Conservation (phyloP, 768 basidiomycete genomes). For the Phlebiopsis gigantea region DNA sequence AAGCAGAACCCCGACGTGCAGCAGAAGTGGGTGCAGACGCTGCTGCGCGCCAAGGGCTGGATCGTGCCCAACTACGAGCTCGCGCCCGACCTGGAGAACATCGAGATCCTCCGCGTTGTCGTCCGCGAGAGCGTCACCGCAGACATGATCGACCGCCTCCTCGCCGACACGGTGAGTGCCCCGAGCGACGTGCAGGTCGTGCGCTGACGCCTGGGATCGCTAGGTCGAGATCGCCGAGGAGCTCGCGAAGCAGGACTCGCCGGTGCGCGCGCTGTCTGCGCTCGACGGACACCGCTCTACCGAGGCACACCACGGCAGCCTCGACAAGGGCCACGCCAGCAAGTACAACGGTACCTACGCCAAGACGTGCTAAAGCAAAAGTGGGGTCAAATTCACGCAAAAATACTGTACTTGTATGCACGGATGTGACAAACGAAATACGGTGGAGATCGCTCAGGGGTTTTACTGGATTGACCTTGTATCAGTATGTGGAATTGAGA, state of each 20-base stretch:
- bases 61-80: slow-evolving; percentile 61
- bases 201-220: slow-evolving; percentile 28
- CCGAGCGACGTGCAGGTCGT: slow-evolving; percentile 21
- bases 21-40: slow-evolving; percentile 52
- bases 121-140: slow-evolving; percentile 52
- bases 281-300: slow-evolving; percentile 26
- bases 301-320: slow-evolving; percentile 38
- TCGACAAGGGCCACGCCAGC: slow-evolving; percentile 41
- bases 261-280: slow-evolving; percentile 46
- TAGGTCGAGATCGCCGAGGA: slow-evolving; percentile 50
- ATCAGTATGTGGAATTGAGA: too few species aligned
- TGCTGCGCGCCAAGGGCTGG: slow-evolving; percentile 45
- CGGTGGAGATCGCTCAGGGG: too few species aligned
- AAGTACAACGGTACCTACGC: slow-evolving; percentile 58
- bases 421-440: not conserved
- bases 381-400: not conserved
- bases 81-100: slow-evolving; percentile 42
- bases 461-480: too few species aligned
- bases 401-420: not conserved
- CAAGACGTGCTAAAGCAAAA: slow-evolving; percentile 48
- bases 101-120: slow-evolving; percentile 61
- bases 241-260: slow-evolving; percentile 41
- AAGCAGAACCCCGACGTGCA: slow-evolving; percentile 48
- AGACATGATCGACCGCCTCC: slow-evolving; percentile 44
- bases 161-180: slow-evolving; percentile 54